A percentile compares a stretch with the other conserved stretches of the same genome.
These are phyloP conservation scores for Lasiosphaeria ovina DNA, from an alignment of 495 filamentous ascomycete species.

Conservation along the genomic window DNA sequence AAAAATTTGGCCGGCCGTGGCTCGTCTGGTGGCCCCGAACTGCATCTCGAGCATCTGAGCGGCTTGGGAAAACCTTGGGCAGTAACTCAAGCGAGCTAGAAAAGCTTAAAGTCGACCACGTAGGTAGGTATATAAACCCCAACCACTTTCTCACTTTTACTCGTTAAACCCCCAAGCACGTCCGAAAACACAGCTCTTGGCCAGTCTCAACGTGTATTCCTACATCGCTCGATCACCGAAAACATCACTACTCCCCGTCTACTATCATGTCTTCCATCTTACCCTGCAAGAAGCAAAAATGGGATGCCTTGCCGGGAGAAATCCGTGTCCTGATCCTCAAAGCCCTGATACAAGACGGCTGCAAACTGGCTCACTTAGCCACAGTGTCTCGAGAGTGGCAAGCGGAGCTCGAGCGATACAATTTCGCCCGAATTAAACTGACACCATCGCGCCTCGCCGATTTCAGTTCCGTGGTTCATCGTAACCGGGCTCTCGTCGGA, in stretches of 20 bases:
- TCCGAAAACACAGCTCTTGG: constrained; percentile 10
- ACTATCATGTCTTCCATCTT: constrained; percentile 21
- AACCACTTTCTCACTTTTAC: constrained; percentile 14
- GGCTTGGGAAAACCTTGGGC: constrained; percentile 8
- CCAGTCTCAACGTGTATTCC: constrained; percentile 7
- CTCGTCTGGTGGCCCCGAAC: too few species aligned
- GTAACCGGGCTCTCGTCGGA: constrained; percentile 35
- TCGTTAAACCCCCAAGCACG: constrained; percentile 8
- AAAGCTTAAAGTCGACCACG: constrained; percentile 10
- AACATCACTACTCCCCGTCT: constrained; percentile 10
- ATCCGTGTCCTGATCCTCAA: constrained; percentile 28
- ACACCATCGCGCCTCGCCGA: constrained; percentile 15
- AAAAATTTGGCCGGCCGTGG: too few species aligned
- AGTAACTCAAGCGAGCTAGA: constrained; percentile 14
- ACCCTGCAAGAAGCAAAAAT: constrained; percentile 23
- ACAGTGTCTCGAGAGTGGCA: constrained; percentile 43
- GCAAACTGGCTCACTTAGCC: constrained; percentile 33
- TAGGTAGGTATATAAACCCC: constrained; percentile 5
- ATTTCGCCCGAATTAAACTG: constrained; percentile 41
- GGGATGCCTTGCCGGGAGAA: constrained; percentile 26
- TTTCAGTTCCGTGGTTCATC: constrained; percentile 35
- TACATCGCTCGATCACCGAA: constrained; percentile 6
- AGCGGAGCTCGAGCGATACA: constrained; percentile 36
- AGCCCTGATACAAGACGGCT: constrained; percentile 30
- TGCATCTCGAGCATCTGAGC: constrained; percentile 5